Conservation (phyloP, 2,329 filamentous ascomycete species). For the Trichoderma aggressivum region DNA sequence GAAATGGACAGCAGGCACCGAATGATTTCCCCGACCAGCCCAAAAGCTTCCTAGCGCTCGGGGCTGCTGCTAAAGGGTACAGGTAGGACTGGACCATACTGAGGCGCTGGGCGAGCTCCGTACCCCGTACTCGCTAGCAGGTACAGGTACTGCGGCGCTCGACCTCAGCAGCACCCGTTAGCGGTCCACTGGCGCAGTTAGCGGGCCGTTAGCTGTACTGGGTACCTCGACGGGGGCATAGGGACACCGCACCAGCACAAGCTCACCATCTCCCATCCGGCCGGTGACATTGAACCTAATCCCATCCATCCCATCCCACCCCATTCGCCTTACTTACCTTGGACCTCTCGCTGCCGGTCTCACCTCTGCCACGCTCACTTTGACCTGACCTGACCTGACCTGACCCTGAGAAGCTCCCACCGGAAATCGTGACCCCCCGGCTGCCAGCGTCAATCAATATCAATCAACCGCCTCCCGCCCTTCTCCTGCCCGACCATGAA, state of each 20-base stretch:
- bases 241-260: background rate
- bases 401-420: background rate
- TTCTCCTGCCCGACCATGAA: slow-evolving; percentile 1
- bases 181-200: background rate
- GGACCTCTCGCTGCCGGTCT: background rate
- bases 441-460: background rate
- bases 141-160: background rate
- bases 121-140: slow-evolving; percentile 1
- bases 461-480: background rate
- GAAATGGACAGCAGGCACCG: background rate
- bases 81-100: too few species aligned
- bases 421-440: slow-evolving; percentile 6
- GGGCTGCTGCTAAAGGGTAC: background rate
- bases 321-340: background rate
- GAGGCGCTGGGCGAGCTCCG: background rate
- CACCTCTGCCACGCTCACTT: background rate
- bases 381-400: slow-evolving; percentile 4
- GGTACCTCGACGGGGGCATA: background rate
- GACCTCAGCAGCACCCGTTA: background rate
- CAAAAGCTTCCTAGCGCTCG: background rate
- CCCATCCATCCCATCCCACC: background rate
- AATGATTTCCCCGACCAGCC: background rate
- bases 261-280: background rate
- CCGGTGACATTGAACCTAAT: slow-evolving; percentile 7
- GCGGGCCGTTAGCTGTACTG: background rate